A percentile compares a stretch with the other conserved stretches of the same genome.
Evolutionary conservation across 2,329 filamentous ascomycete species (phyloP).

Genomic region (Aspergillus udagawae): DNA sequence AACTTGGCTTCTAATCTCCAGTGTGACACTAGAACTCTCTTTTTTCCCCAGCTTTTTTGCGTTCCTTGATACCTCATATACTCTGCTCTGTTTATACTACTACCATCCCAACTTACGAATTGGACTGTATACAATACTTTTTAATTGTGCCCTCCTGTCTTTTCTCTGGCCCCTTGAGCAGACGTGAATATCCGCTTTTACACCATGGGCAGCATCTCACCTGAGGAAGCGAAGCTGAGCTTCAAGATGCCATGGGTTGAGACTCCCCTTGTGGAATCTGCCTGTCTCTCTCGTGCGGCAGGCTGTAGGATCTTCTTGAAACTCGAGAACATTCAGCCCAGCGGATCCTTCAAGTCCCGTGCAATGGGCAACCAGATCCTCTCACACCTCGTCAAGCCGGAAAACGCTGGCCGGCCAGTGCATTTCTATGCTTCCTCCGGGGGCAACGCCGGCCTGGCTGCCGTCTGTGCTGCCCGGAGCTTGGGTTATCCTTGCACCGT

Average conservation of each 20-base stretch:
- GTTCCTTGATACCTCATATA: not conserved
- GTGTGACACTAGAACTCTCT: not conserved
- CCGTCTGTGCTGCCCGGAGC: conserved; percentile 65
- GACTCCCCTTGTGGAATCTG: conserved; percentile 67
- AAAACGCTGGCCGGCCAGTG: conserved; percentile 39
- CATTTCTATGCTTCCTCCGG: conserved; percentile 80
- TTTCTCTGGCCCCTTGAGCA: not conserved
- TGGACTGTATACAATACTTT: not conserved
- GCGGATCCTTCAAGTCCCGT: conserved; percentile 78
- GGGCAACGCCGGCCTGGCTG: conserved; percentile 81
- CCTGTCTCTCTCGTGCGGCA: conserved; percentile 62
- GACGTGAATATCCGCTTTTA: conserved; percentile 2
- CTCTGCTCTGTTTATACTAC: not conserved
- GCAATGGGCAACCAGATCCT: conserved; percentile 71
- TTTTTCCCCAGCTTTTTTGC: not conserved
- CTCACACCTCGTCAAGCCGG: conserved; percentile 42
- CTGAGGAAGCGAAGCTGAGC: conserved; percentile 19
- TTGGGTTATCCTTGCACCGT: conserved; percentile 68
- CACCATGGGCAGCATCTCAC: conserved; percentile 37
- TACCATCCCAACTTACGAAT: not conserved
- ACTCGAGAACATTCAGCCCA: conserved; percentile 78
- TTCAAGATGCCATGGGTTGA: conserved; percentile 59
- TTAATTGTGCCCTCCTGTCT: not conserved
- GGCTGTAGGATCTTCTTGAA: conserved; percentile 83
- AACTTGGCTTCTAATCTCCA: not conserved